Conservation (phyloP, 768 basidiomycete species). For the Russula foetens region DNA sequence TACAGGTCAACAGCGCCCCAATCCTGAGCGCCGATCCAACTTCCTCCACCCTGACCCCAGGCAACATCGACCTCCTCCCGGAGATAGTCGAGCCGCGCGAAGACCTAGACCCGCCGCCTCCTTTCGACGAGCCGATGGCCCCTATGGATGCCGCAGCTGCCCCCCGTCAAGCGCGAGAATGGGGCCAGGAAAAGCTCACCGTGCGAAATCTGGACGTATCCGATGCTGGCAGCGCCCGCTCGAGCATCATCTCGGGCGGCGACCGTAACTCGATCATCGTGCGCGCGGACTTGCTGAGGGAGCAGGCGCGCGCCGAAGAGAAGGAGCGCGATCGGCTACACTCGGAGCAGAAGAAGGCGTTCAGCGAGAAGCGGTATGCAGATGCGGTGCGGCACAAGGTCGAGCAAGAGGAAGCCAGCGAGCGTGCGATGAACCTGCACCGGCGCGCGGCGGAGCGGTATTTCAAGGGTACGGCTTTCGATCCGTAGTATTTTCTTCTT, state of each 20-base stretch:
- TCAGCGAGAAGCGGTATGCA: conserved; percentile 20
- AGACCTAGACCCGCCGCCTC: conserved; percentile 13
- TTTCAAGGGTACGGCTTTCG: conserved; percentile 25
- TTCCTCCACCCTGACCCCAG: conserved; percentile 9
- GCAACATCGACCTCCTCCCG: conserved; percentile 14
- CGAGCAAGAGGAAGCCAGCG: conserved; percentile 26
- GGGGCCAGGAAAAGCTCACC: conserved; percentile 9
- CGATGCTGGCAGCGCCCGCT: conserved; percentile 11
- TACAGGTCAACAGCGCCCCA: background rate
- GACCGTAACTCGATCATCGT: conserved; percentile 22
- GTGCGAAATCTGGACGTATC: conserved; percentile 8
- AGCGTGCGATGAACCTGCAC: conserved; percentile 26
- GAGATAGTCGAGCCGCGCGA: conserved; percentile 16
- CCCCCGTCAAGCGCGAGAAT: background rate
- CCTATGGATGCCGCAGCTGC: background rate
- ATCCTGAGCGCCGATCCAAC: background rate
- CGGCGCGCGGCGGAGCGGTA: conserved; percentile 29
- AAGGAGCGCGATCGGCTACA: conserved; percentile 22
- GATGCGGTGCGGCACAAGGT: conserved; percentile 26
- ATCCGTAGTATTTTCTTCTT: background rate
- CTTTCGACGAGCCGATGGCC: conserved; percentile 1
- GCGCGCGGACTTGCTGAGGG: conserved; percentile 26
- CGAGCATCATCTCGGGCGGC: conserved; percentile 26
- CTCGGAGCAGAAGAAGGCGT: conserved; percentile 22
- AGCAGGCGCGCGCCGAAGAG: conserved; percentile 25